phyloP scores from a whole-genome alignment of 345 rosid genomes.

The Citrus reticulata region DNA sequence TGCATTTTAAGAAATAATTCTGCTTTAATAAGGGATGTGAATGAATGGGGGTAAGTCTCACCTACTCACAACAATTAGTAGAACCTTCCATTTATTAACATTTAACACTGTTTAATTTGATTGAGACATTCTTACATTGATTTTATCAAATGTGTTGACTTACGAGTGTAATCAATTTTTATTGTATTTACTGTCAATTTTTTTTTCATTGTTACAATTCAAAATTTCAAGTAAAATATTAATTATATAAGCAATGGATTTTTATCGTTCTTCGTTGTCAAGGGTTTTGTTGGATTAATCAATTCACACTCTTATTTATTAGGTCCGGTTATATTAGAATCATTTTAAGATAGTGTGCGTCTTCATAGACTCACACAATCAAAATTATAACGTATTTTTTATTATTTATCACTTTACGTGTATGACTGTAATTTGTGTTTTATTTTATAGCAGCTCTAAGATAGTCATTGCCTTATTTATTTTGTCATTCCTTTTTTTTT shows the following conservation, averaged over 20 bases:
- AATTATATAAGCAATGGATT: no score
- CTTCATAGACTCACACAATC: no score
- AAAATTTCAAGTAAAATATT: no score
- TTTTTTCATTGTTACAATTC: background rate
- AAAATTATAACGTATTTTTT: no score
- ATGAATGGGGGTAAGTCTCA: background rate
- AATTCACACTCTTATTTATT: no score
- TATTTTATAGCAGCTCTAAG: no score
- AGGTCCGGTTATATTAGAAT: accelerated
- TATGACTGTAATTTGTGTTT: no score
- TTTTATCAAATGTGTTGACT: background rate
- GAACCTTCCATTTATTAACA: background rate
- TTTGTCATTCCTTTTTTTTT: no score
- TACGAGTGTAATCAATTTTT: background rate
- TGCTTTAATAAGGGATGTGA: background rate
- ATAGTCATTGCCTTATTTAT: no score
- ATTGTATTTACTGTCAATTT: background rate
- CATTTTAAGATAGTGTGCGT: accelerated
- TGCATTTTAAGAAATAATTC: background rate
- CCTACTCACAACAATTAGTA: background rate
- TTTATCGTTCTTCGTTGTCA: no score
- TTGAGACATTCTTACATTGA: background rate
- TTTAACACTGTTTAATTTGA: background rate
- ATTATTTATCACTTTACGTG: accelerated
- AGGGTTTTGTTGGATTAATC: no score